These are phyloP conservation scores for Pseudoneurospora amorphoporcata DNA, from an alignment of 495 filamentous ascomycete genomes.

Conservation along the genomic window DNA sequence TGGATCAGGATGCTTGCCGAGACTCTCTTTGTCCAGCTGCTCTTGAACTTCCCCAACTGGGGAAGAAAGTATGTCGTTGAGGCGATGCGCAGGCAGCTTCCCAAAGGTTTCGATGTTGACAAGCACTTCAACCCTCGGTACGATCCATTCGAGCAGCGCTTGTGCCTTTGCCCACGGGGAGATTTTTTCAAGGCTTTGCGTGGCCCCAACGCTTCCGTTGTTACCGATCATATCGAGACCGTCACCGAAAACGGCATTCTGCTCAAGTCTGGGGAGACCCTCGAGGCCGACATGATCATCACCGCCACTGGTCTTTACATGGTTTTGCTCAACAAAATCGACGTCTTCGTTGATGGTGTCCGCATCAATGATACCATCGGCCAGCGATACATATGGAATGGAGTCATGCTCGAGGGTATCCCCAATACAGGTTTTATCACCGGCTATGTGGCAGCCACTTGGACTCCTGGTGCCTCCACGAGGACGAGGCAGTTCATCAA, in stretches of 20 bases:
- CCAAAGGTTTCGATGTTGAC: constrained; percentile 42
- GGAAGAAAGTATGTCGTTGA: constrained; percentile 37
- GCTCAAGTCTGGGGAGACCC: constrained; percentile 43
- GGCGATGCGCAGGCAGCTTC: constrained; percentile 39
- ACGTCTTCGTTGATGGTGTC: constrained; percentile 44
- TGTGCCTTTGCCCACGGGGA: constrained; percentile 60
- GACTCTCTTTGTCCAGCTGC: constrained; percentile 18
- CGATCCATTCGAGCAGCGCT: constrained; percentile 62
- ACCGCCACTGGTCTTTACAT: constrained; percentile 64
- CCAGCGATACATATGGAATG: constrained; percentile 44
- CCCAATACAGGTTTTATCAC: constrained; percentile 27
- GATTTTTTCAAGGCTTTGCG: constrained; percentile 61
- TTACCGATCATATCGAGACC: constrained; percentile 56
- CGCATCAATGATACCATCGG: constrained; percentile 41
- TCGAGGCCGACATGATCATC: constrained; percentile 63
- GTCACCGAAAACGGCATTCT: constrained; percentile 50
- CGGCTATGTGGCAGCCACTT: constrained; percentile 47
- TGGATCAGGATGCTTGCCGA: constrained; percentile 23
- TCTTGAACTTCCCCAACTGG: constrained; percentile 38
- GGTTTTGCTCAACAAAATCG: constrained; percentile 39
- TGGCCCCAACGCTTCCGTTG: constrained; percentile 46
- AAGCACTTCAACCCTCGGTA: constrained; percentile 66
- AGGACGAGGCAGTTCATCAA: constrained; percentile 23
- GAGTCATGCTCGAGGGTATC: constrained; percentile 31
- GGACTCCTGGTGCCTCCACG: constrained; percentile 39